Evolutionary conservation across 768 basidiomycete species (phyloP), one percentile per base, ranked within the genome.

Genomic region (Glaciozyma martinii): DNA sequence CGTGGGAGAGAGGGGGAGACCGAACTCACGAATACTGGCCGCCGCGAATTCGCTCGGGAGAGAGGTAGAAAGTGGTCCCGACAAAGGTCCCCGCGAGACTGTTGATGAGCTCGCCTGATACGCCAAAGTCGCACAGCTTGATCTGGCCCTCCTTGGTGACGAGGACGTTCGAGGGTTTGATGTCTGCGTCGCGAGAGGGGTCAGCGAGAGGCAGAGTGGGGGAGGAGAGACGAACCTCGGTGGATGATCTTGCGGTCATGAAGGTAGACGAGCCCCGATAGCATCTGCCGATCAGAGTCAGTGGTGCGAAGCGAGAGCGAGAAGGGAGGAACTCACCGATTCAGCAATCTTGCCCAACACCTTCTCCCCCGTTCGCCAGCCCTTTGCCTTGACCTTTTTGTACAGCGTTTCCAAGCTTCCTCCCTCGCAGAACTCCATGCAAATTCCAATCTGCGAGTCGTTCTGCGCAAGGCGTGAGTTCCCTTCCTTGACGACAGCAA

Each of bases 21-120:
- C 16, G 25, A 25, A 71, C 77, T 73, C 59, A 78, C 77, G 67
- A 78, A 76, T 95, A 99, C 70, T 87, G 85, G 61, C 86, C 83
- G 8, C 94, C 94, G 70, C 85, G 86, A 66, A 98, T 93, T 63
- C 94, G 86, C 78, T 97, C 94, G 50, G 94, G 94, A 89, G 91
- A 53, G 19, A 80, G 79, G 67, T 80, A 80, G 63, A 77, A 79
- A 56, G 75, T 76, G 42, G 79, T 80, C 0, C 79, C 79, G 27
- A 79, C 78, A 66, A 79, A 80, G 0, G 79, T 80, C 55, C 78
- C 78, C 0, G 79, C 79, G 52, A 79, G 74, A 10, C 75, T 76
- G 68, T 80, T 79, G 74, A 80, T 77, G 66, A 80, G 71, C 67
- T 80, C 79, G 21, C 79, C 79, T 7, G 79, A 80, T 0, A 80